phyloP scores from a whole-genome alignment of 1,284 basidiomycete species.

The Marasmius fiardii region DNA sequence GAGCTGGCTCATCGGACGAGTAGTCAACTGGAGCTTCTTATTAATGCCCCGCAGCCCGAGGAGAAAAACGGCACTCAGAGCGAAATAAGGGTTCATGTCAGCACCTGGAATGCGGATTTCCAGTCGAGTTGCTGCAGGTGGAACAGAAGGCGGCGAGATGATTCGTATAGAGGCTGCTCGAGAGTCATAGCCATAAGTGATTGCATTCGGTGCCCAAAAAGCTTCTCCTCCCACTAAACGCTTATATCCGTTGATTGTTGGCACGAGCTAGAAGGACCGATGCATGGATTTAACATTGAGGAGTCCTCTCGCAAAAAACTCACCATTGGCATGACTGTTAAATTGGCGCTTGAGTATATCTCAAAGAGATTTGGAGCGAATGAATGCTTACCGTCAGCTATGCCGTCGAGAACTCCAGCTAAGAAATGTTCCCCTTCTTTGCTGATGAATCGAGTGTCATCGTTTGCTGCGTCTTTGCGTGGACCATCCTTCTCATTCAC shows the following conservation, averaged over 20 bases:
- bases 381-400: constrained; percentile 73
- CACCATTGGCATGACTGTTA: constrained; percentile 62
- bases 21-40: constrained; percentile 67
- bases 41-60: constrained; percentile 87
- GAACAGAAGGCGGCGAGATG: constrained; percentile 84
- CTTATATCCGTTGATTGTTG: constrained; percentile 97
- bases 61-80: constrained; percentile 83
- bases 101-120: constrained; percentile 95
- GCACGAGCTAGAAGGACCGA: constrained; percentile 61
- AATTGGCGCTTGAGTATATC: constrained; percentile 4
- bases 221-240: constrained; percentile 92
- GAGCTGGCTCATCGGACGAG: constrained; percentile 66
- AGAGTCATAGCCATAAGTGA: constrained; percentile 94
- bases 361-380: neutral
- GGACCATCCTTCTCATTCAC: constrained; percentile 59
- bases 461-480: constrained; percentile 65
- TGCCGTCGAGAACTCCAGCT: constrained; percentile 85
- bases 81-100: constrained; percentile 92
- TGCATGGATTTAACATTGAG: neutral
- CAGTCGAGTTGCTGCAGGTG: constrained; percentile 78
- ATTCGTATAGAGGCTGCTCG: constrained; percentile 90
- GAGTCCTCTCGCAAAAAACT: constrained; percentile 8
- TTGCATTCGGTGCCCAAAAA: constrained; percentile 93
- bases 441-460: constrained; percentile 84
- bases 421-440: constrained; percentile 89